Percentiles rank a stretch among this genome's conserved stretches.
Evolutionary conservation across 192 early-diverging fungal genomes (phyloP).

Genomic region (Lobosporangium transversale): DNA sequence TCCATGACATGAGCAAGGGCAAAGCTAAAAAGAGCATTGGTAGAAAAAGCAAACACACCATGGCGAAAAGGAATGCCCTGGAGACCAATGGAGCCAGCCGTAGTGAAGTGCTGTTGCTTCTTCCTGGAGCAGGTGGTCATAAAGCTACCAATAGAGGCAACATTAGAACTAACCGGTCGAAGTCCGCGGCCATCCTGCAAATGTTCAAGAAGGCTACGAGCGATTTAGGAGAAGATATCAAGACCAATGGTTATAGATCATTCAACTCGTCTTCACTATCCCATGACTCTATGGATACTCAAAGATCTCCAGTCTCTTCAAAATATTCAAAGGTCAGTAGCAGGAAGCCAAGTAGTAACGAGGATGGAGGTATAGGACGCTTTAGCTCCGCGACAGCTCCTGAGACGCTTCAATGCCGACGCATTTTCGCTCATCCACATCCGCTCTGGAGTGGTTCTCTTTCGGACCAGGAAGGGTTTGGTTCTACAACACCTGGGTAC

Average conservation of each 20-base stretch:
- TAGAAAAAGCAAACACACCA: constrained; percentile 3
- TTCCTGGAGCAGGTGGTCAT: too few relatives aligned
- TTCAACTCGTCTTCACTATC: too few relatives aligned
- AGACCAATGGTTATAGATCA: background rate
- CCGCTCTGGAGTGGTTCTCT: constrained; percentile 46
- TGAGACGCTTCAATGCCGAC: background rate
- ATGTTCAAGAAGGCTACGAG: constrained; percentile 17
- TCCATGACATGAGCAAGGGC: constrained; percentile 27
- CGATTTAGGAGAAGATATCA: constrained; percentile 1
- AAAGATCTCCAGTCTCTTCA: too few relatives aligned
- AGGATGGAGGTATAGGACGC: constrained; percentile 1
- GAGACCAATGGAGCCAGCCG: background rate
- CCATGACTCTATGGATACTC: too few relatives aligned
- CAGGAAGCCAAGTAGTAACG: background rate
- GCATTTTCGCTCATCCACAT: constrained; percentile 39
- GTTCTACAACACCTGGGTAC: constrained; percentile 11
- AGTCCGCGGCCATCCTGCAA: constrained; percentile 23
- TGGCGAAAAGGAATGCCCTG: constrained; percentile 3
- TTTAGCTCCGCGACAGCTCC: constrained; percentile 17
- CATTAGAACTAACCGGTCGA: background rate
- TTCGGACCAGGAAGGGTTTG: constrained; percentile 27
- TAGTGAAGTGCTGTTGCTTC: constrained; percentile 9
- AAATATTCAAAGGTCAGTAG: background rate
- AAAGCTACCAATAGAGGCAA: too few relatives aligned
- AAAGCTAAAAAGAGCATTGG: constrained; percentile 2